phyloP scores from a whole-genome alignment of 768 basidiomycete species.

The Pleurotus eryngii region DNA sequence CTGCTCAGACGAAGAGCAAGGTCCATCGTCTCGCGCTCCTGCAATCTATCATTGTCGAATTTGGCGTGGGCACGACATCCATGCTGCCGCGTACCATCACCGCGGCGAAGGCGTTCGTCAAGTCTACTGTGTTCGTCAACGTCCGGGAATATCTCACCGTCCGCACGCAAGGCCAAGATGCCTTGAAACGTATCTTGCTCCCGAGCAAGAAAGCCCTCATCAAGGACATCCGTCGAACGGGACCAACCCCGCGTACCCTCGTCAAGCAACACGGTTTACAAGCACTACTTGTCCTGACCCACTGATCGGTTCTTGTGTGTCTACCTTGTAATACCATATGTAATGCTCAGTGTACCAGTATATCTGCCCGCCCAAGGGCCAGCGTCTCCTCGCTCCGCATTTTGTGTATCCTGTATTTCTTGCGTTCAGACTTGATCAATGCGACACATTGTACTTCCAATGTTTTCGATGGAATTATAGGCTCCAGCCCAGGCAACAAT shows the following conservation, averaged over 20 bases:
- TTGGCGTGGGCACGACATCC: conserved; percentile 45
- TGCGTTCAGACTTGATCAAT: too few relatives aligned
- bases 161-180: conserved; percentile 59
- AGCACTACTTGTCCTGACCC: conserved; percentile 56
- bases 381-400: too few relatives aligned
- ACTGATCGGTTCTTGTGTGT: conserved; percentile 19
- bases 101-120: conserved; percentile 68
- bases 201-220: conserved; percentile 60
- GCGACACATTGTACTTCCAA: too few relatives aligned
- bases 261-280: conserved; percentile 64
- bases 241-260: conserved; percentile 45
- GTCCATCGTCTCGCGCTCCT: conserved; percentile 57
- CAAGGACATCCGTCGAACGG: conserved; percentile 50
- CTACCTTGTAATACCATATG: neutral
- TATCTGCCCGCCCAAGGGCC: too few relatives aligned
- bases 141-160: conserved; percentile 70
- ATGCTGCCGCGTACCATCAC: conserved; percentile 56
- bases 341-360: too few relatives aligned
- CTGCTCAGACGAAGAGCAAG: conserved; percentile 27
- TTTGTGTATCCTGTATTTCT: too few relatives aligned
- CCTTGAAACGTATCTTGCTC: conserved; percentile 59
- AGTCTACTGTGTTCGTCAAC: conserved; percentile 65
- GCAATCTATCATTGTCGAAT: conserved; percentile 73
- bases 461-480: too few relatives aligned
- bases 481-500: too few relatives aligned